phyloP scores from a whole-genome alignment of 192 early-diverging fungal genomes.

The Physocladia obscura region DNA sequence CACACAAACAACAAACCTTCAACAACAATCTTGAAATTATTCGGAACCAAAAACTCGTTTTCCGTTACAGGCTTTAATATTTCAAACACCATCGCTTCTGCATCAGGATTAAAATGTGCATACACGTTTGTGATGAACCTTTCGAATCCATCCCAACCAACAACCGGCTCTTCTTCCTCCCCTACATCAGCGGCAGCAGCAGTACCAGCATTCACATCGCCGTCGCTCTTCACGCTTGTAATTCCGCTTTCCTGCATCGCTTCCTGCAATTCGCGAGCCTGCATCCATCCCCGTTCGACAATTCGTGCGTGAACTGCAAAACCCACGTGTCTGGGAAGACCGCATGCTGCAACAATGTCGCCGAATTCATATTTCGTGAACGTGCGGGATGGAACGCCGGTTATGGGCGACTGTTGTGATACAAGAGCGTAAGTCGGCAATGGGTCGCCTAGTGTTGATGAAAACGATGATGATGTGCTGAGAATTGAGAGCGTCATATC shows the following conservation, averaged over 20 bases:
- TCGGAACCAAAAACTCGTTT: conserved; percentile 4
- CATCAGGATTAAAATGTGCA: conserved; percentile 5
- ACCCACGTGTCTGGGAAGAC: background rate
- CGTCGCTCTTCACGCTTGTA: background rate
- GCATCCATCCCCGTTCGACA: conserved; percentile 6
- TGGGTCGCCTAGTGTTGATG: background rate
- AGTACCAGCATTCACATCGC: background rate
- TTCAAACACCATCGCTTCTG: conserved; percentile 24
- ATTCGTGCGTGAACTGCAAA: conserved; percentile 20
- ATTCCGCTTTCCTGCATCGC: background rate
- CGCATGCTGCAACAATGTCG: background rate
- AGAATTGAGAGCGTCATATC: background rate
- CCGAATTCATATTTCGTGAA: background rate
- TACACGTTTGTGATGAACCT: conserved; percentile 1
- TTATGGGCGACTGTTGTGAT: background rate
- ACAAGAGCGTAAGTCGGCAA: background rate
- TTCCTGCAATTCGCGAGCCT: background rate
- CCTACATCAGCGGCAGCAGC: background rate
- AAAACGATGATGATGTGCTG: background rate
- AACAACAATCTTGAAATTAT: conserved; percentile 25
- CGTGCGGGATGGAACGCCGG: background rate
- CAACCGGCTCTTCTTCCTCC: background rate
- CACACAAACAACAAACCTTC: background rate
- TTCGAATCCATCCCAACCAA: conserved; percentile 25
- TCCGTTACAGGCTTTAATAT: conserved; percentile 1